phyloP scores from a whole-genome alignment of 495 filamentous ascomycete species.

The Penicillium lagena region DNA sequence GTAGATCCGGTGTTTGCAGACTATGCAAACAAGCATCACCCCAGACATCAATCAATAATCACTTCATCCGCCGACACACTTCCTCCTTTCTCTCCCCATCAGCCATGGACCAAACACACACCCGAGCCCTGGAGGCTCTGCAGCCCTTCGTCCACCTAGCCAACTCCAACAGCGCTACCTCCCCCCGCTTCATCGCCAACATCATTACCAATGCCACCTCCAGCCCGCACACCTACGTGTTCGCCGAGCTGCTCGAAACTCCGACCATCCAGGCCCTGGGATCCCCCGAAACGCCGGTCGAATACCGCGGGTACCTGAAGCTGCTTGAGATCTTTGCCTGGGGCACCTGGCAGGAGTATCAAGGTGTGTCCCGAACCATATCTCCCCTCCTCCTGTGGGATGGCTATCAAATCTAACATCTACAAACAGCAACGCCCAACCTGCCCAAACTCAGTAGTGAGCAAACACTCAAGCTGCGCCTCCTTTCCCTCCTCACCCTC shows the following conservation, averaged over 20 bases:
- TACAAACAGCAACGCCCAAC: constrained; percentile 35
- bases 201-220: constrained; percentile 84
- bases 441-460: constrained; percentile 67
- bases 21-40: constrained; percentile 9
- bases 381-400: not conserved
- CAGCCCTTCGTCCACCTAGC: constrained; percentile 84
- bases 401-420: constrained; percentile 1
- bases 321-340: constrained; percentile 90
- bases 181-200: constrained; percentile 77
- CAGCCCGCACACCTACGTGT: constrained; percentile 83
- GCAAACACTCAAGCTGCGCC: constrained; percentile 81
- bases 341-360: constrained; percentile 80
- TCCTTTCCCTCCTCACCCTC: constrained; percentile 80
- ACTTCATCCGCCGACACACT: not conserved
- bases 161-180: constrained; percentile 65
- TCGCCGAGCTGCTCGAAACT: constrained; percentile 82
- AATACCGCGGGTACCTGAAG: constrained; percentile 53
- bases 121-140: constrained; percentile 78
- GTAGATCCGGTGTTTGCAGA: constrained; percentile 14
- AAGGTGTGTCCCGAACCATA: constrained; percentile 33
- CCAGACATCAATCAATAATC: constrained; percentile 1
- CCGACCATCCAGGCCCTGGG: constrained; percentile 74
- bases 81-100: constrained; percentile 8
- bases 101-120: constrained; percentile 70
- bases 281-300: constrained; percentile 32